Percentiles rank a stretch among this genome's conserved stretches.
phyloP scores from a whole-genome alignment of 768 basidiomycete species.

The Boletus tomentosulus region DNA sequence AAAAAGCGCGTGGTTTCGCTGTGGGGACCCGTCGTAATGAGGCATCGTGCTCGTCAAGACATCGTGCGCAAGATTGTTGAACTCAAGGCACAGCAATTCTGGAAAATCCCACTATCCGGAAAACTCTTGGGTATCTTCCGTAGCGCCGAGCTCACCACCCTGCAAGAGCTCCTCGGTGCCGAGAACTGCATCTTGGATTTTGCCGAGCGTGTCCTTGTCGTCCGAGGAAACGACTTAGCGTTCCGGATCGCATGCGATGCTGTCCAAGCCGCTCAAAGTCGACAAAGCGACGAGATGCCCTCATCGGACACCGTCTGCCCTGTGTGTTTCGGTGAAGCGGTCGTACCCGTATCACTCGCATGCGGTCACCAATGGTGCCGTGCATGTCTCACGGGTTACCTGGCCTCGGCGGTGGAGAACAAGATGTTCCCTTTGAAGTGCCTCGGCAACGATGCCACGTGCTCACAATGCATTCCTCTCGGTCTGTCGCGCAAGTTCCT shows the following conservation, averaged over 20 bases:
- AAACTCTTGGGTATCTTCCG: slow-evolving; percentile 44
- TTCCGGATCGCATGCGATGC: slow-evolving; percentile 35
- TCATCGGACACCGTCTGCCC: slow-evolving; percentile 46
- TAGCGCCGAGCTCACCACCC: slow-evolving; percentile 39
- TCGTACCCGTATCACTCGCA: slow-evolving; percentile 46
- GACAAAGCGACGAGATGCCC: slow-evolving; percentile 26
- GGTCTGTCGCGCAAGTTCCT: slow-evolving; percentile 47
- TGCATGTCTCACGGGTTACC: slow-evolving; percentile 54
- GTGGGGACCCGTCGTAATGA: slow-evolving; percentile 45
- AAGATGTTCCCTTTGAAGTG: slow-evolving; percentile 69
- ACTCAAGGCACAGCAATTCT: slow-evolving; percentile 40
- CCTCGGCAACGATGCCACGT: slow-evolving; percentile 60
- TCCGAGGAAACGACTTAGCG: slow-evolving; percentile 51
- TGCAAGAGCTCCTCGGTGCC: slow-evolving; percentile 49
- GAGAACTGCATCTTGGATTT: slow-evolving; percentile 54
- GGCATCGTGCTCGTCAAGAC: slow-evolving; percentile 37
- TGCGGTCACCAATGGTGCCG: slow-evolving; percentile 74
- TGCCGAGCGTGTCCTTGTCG: slow-evolving; percentile 38
- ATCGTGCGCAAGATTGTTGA: slow-evolving; percentile 47
- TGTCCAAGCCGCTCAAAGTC: slow-evolving; percentile 37
- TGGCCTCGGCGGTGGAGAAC: slow-evolving; percentile 52
- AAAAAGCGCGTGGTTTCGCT: slow-evolving; percentile 46
- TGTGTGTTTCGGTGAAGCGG: slow-evolving; percentile 60
- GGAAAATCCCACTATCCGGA: slow-evolving; percentile 45
- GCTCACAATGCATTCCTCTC: slow-evolving; percentile 54